Base-by-base conservation (phyloP, 1,284 basidiomycete species). In the Ganoderma boninense region DNA sequence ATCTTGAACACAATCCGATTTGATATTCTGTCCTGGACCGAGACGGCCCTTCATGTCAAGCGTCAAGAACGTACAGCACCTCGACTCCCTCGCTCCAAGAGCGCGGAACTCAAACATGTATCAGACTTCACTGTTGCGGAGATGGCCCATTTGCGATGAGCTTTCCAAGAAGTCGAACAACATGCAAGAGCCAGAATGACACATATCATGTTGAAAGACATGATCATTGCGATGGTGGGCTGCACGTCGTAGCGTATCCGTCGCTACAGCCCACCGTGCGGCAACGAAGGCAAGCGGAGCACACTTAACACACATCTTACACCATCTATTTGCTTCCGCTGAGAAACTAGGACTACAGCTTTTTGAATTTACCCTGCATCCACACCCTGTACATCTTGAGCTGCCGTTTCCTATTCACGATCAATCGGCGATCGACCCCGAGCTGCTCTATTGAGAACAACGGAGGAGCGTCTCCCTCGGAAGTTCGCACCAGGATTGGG, bases 371-470 rank as follows among this genome's bases (percentile, higher is more conserved):
- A 4, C 90, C 94, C 82, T 97, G 95, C 90, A 97, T 92, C 95
- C 95, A 97, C 4, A 97, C 94, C 59, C 97, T 86, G 80, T 97
- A 97, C 97, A 98, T 98, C 82, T 97, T 96, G 66, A 97, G 83
- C 82, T 96, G 92, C 68, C 95, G 86, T 81, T 97, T 98, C 64
- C 97, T 87, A 80, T 98, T 98, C 54, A 98, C 91, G 63, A 98
- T 85, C 71, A 98, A 82, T n/a, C 97, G 87, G 14, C 96, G 86
- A 83, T 98, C 97, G 16, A 97, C 89, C 5, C 95, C 95, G 2
- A 98, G 85, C 77, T 95, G 93, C 69, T 91, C 87, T 44, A 90
- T 87, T 26, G 84, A 78, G 80, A 98, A 97, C 62, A 95, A 79
- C 2, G 88, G 87, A 66, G 85, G 72, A 18, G 43, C 52, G 10